These are phyloP conservation scores for Suhomyces emberorum DNA, from an alignment of 805 yeast genomes.

Conservation along the genomic window DNA sequence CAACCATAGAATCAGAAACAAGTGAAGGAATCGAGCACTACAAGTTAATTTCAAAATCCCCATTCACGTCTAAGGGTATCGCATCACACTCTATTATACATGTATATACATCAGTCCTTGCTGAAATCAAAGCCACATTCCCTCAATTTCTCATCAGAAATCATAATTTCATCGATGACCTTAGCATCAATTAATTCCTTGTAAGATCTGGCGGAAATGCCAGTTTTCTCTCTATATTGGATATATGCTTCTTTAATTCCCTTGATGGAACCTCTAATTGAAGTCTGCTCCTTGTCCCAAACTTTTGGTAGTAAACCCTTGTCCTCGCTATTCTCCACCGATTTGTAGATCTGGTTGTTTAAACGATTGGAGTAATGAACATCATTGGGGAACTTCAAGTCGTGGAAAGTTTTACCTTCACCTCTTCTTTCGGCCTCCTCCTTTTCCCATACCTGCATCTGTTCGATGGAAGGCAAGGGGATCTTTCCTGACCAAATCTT, in stretches of 20 bases:
- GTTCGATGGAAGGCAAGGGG: slow-evolving; percentile 35
- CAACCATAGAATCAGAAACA: no score
- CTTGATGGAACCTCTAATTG: slow-evolving; percentile 42
- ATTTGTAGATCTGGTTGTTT: slow-evolving; percentile 14
- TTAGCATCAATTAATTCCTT: slow-evolving; percentile 35
- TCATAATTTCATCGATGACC: slow-evolving; percentile 13
- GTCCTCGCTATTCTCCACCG: slow-evolving; percentile 8
- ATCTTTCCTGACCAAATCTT: slow-evolving; percentile 42
- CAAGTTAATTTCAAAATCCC: no score
- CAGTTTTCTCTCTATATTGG: slow-evolving; percentile 34
- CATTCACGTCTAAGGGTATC: no score
- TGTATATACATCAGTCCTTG: neutral
- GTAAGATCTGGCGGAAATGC: slow-evolving; percentile 34
- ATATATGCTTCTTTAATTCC: slow-evolving; percentile 45
- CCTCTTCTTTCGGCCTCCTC: slow-evolving; percentile 24
- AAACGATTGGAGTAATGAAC: slow-evolving; percentile 53
- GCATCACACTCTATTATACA: no score
- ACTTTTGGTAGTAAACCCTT: slow-evolving; percentile 47
- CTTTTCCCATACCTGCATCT: slow-evolving; percentile 32
- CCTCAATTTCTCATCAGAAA: slow-evolving; percentile 14
- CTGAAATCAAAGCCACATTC: slow-evolving; percentile 14
- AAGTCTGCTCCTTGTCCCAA: slow-evolving; percentile 49
- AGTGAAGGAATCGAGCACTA: no score
- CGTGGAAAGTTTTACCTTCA: slow-evolving; percentile 25
- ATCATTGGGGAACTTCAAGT: slow-evolving; percentile 54